Conservation (phyloP, 108 stramenopile species). For the Skeletonema potamos region DNA sequence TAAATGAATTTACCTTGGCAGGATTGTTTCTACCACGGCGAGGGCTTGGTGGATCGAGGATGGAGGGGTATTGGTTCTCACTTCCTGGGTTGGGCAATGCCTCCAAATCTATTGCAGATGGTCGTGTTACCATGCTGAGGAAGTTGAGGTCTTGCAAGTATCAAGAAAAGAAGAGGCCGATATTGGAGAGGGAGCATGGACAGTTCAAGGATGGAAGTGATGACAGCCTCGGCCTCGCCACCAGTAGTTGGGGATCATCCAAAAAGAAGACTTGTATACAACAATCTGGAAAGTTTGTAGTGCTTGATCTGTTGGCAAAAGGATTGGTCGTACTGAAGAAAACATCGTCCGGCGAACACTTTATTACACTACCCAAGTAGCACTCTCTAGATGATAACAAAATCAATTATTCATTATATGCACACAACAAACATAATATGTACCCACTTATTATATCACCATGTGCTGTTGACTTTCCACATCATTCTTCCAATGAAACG, state of each 20-base stretch:
- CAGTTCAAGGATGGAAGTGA: neutral
- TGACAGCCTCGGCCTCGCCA: neutral
- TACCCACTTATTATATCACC: neutral
- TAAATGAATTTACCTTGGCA: constrained; percentile 30
- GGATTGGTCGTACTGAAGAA: constrained; percentile 11
- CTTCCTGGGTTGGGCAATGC: constrained; percentile 38
- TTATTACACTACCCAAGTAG: neutral
- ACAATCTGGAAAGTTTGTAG: constrained; percentile 34
- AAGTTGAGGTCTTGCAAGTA: constrained; percentile 22
- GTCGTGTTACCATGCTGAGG: constrained; percentile 20
- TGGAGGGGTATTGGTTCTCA: constrained; percentile 44
- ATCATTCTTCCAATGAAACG: constrained; percentile 4
- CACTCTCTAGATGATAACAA: neutral
- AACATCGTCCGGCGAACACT: neutral
- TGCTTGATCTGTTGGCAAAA: constrained; percentile 31
- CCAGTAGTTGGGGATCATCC: neutral
- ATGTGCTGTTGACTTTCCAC: neutral
- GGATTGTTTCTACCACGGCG: constrained; percentile 37
- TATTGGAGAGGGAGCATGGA: constrained; percentile 16
- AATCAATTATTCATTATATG: neutral
- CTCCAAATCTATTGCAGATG: constrained; percentile 35
- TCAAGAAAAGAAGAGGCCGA: constrained; percentile 31
- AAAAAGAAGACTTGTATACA: neutral
- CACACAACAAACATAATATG: neutral
- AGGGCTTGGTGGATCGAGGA: constrained; percentile 8